Evolutionary conservation across 1,284 basidiomycete genomes (phyloP), one percentile per base, ranked within the genome.

Genomic region (Malassezia slooffiae): DNA sequence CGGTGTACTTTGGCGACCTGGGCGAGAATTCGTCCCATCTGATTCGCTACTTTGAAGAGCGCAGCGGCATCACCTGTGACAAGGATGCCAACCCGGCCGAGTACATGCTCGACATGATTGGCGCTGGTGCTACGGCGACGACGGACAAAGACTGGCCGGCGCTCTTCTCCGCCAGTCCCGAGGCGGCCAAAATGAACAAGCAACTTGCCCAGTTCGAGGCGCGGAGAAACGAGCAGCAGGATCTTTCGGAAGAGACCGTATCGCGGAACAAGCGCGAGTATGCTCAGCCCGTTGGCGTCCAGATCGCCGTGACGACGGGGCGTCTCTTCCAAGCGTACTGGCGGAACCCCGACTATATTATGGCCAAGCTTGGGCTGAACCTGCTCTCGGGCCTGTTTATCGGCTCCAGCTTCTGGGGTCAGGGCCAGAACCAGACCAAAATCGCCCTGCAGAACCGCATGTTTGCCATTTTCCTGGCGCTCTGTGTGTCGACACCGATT

Each of bases 391-490:
- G 77, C 8, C 72, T 84, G 1, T 78, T 84, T 55, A 79, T 80
- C 41, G 80, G 79, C 10, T 58, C 55, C 13, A 54, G 51, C 23
- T 64, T 64, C 60, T 64, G 50, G 52, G 43, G 40, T 10, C 62
- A 64, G 31, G 62, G 62, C 3, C 13, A 41, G 2, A 46, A 43
- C 3, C 19, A 42, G 12, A 50, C 54, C 3, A 37, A 41, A 6
- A 54, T 54, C 9, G 54, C 52, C 10, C 54, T 64, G 21, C 84
- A 87, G 68, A 83, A 85, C 70, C 83, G 86, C 70, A 76, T 88
- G 31, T 88, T 88, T 62, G 64, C 70, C 16, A 66, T 70, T 32
- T 73, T 74, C 55, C 72, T 72, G 70, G 63, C 57, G 5, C 49
- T 62, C 11, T 55, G 64, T 9, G 43, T 68, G 7, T 54, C 55